Evolutionary conservation across 2,329 filamentous ascomycete genomes (phyloP).

Genomic region (Mycocentrospora acerina): DNA sequence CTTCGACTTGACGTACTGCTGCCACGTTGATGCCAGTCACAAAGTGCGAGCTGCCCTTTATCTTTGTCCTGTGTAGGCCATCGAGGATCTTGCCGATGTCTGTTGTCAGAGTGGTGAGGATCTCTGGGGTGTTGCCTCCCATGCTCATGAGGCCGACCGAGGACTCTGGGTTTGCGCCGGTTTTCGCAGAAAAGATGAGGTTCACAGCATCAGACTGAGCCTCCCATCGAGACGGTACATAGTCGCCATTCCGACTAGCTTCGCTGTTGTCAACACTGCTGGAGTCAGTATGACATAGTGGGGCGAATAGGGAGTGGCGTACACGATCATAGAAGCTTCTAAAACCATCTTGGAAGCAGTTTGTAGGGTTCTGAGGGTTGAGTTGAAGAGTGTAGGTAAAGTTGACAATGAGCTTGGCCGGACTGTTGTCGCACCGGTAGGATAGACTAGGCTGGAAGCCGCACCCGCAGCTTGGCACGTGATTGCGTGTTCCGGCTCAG

Average conservation of each 20-base stretch:
- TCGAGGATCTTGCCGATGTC: constrained; percentile 96
- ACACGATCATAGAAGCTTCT: constrained; percentile 98
- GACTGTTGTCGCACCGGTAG: constrained; percentile 16
- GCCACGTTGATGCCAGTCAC: constrained; percentile 95
- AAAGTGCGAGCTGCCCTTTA: constrained; percentile 83
- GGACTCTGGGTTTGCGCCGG: constrained; percentile 91
- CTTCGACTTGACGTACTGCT: constrained; percentile 68
- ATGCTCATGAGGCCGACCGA: constrained; percentile 98
- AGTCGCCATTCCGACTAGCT: constrained; percentile 95
- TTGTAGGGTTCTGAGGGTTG: constrained; percentile 5
- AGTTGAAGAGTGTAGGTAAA: constrained; percentile 11
- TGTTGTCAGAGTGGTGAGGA: constrained; percentile 92
- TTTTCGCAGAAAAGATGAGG: constrained; percentile 94
- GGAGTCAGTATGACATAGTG: constrained; percentile 22
- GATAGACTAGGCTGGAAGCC: constrained; percentile 20
- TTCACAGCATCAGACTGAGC: constrained; percentile 94
- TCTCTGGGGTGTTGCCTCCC: constrained; percentile 96
- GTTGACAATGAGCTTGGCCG: constrained; percentile 22
- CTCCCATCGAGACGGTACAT: constrained; percentile 88
- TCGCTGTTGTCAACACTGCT: constrained; percentile 93
- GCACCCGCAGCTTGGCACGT: constrained; percentile 8
- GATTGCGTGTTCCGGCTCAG: constrained; percentile 5
- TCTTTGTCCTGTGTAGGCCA: constrained; percentile 78
- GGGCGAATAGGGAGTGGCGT: constrained; percentile 20
- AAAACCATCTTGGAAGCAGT: constrained; percentile 76